Evolutionary conservation across 495 filamentous ascomycete genomes (phyloP), one percentile per base, ranked within the genome.

Genomic region (Penicillium arizonense): DNA sequence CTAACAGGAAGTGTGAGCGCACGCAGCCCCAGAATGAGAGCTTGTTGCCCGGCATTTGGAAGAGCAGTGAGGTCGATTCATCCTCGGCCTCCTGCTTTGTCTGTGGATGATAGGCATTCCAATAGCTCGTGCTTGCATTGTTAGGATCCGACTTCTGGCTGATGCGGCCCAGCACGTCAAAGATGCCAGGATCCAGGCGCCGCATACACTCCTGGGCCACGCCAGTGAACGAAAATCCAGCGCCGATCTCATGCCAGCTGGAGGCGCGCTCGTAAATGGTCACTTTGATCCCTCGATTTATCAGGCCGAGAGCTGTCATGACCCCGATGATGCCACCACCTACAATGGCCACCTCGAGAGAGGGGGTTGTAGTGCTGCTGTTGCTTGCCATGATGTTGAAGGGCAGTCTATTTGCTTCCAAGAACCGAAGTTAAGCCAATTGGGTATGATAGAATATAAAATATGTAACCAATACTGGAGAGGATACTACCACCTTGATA

Each of bases 291-390:
- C 38, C 37, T 2, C 49, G 59, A 5, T 30, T 40, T 20, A 42
- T 7, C 6, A 65, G 50, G 20, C 56, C 62, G 30, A 60, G 7
- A 9, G 62, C 62, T 26, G 47, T 45, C 16, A 57, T 41, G 14
- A 63, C 33, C 26, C 62, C 62, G 18, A 55, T 50, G 43, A 65
- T 61, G 41, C 62, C 62, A 18, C 62, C 62, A 16, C 62, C 62
- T 9, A 60, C 47, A 14, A 65, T 53, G 32, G 60, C 62, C 10
- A 63, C 49, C 13, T 40, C 4, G 12, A 40, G 38, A 23, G 38
- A 16, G 38, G 38, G 16, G 18, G 18, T 18, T 53, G 38, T 11
- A 58, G 28, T 30, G 34, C 46, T 48, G 1, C 34, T 18, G 18
- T 18, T 18, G 18, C 18, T 18, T 18, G 18, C 45, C 14, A 37